These are phyloP conservation scores for Curvularia eragrostidis DNA, from an alignment of 2,329 filamentous ascomycete genomes.

Conservation along the genomic window DNA sequence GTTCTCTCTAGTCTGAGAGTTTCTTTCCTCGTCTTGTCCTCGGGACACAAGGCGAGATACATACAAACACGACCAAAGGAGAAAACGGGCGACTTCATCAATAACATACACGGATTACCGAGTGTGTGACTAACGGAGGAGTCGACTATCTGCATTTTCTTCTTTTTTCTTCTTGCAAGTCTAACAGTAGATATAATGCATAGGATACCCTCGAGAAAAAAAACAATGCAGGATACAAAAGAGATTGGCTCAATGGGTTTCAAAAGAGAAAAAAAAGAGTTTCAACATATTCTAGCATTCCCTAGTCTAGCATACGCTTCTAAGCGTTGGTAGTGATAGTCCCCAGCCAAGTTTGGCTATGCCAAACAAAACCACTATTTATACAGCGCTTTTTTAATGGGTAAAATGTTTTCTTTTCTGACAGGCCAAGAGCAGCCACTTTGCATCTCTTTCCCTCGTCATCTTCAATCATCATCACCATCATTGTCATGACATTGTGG, in stretches of 20 bases:
- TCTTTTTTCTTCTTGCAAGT: no score
- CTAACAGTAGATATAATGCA: no score
- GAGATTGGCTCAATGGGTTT: no score
- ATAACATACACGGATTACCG: no score
- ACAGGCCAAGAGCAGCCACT: background rate
- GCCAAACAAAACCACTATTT: background rate
- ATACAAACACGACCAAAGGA: no score
- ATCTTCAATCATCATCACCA: background rate
- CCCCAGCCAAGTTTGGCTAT: background rate
- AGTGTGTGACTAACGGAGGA: no score
- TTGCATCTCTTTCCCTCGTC: background rate
- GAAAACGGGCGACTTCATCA: no score
- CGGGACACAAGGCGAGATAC: no score
- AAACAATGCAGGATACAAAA: background rate
- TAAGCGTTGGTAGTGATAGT: background rate
- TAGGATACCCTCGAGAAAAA: background rate
- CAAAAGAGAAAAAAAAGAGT: no score
- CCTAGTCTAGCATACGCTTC: background rate
- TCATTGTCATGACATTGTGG: constrained; percentile 1
- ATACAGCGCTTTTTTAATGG: background rate
- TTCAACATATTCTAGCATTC: constrained; percentile 1
- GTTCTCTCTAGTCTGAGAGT: no score
- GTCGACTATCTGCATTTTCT: no score
- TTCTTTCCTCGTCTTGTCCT: no score
- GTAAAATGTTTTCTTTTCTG: background rate